Evolutionary conservation across 2,329 filamentous ascomycete genomes (phyloP).

Genomic region (Alternaria dauci): DNA sequence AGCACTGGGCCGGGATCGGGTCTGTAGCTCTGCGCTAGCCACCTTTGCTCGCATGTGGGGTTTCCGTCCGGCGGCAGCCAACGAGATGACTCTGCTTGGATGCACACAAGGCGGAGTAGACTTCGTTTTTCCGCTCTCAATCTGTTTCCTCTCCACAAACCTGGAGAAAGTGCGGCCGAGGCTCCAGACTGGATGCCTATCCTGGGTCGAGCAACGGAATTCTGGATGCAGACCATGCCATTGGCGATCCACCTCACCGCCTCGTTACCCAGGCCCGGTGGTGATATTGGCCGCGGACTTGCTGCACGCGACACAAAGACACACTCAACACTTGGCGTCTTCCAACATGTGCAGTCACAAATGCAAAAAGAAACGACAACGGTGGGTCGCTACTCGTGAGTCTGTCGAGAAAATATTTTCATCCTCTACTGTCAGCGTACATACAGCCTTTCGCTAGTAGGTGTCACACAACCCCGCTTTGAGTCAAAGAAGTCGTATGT

Average conservation of each 20-base stretch:
- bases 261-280: neutral
- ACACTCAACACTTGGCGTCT: neutral
- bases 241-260: slow-evolving; percentile 4
- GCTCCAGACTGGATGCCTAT: neutral
- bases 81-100: slow-evolving; percentile 7
- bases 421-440: neutral
- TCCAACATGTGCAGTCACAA: neutral
- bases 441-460: neutral
- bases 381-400: neutral
- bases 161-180: slow-evolving; percentile 17
- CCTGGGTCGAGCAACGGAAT: slow-evolving; percentile 2
- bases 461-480: neutral
- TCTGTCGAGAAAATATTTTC: neutral
- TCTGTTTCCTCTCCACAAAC: slow-evolving; percentile 18
- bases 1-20: slow-evolving; percentile 40
- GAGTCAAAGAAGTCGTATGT: neutral
- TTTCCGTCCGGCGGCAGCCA: slow-evolving; percentile 15
- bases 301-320: slow-evolving; percentile 4
- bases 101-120: slow-evolving; percentile 21
- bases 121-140: slow-evolving; percentile 17
- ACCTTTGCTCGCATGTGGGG: slow-evolving; percentile 19
- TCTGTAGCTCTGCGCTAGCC: slow-evolving; percentile 18
- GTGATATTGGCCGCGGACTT: slow-evolving; percentile 3
- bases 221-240: neutral
- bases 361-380: neutral